Conservation (phyloP, 805 yeast species). For the Yarrowia porcina region DNA sequence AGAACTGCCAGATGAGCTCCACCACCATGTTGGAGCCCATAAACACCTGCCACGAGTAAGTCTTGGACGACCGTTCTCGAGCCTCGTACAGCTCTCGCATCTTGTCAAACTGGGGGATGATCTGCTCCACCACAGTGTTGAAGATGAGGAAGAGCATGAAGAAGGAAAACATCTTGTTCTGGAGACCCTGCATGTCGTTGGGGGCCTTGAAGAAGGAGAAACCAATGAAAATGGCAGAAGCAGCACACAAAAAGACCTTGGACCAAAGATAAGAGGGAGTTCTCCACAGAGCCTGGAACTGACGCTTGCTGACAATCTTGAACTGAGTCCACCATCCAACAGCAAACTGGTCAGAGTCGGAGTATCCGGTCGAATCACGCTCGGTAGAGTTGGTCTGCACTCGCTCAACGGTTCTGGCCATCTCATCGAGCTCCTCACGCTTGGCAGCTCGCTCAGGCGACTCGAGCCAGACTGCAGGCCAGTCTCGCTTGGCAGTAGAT, state of each 20-base stretch:
- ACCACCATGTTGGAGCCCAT: slow-evolving; percentile 62
- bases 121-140: slow-evolving; percentile 56
- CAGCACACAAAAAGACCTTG: slow-evolving; percentile 51
- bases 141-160: slow-evolving; percentile 64
- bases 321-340: slow-evolving; percentile 43
- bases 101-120: slow-evolving; percentile 56
- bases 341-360: slow-evolving; percentile 45
- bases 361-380: background rate
- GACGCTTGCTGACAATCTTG: slow-evolving; percentile 48
- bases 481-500: slow-evolving; percentile 34
- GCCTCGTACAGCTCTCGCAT: slow-evolving; percentile 67
- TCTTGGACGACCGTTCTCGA: slow-evolving; percentile 69
- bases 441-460: slow-evolving; percentile 40
- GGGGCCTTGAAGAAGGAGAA: slow-evolving; percentile 66
- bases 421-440: slow-evolving; percentile 13
- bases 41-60: slow-evolving; percentile 65
- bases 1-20: slow-evolving; percentile 63
- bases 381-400: background rate
- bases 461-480: slow-evolving; percentile 68
- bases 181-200: slow-evolving; percentile 63
- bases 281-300: slow-evolving; percentile 62
- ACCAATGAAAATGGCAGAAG: slow-evolving; percentile 61
- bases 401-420: background rate
- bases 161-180: slow-evolving; percentile 75
- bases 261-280: slow-evolving; percentile 58